Evolutionary conservation across 2,329 filamentous ascomycete species (phyloP).

Genomic region (Aspergillus sp.): DNA sequence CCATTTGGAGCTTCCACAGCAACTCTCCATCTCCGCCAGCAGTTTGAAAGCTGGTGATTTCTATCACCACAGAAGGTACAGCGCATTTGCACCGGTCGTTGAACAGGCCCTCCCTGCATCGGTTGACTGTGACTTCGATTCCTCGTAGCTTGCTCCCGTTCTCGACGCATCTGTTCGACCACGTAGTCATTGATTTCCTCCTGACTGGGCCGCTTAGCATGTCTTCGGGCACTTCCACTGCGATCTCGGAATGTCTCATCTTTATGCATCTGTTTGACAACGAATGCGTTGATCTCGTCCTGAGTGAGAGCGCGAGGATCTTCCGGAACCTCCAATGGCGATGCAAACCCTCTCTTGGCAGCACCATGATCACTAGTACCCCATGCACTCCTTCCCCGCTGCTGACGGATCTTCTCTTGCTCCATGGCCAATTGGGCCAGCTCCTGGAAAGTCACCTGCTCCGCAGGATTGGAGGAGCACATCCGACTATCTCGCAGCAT

Average conservation of each 20-base stretch:
- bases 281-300: conserved; percentile 32
- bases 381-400: not conserved
- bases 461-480: conserved; percentile 19
- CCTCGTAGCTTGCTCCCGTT: conserved; percentile 24
- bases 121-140: conserved; percentile 27
- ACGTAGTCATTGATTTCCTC: conserved; percentile 35
- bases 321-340: not conserved
- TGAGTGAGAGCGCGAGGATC: conserved; percentile 22
- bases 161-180: conserved; percentile 29
- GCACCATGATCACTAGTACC: not conserved
- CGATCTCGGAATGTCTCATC: conserved; percentile 11
- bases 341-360: not conserved
- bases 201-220: conserved; percentile 30
- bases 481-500: conserved; percentile 31
- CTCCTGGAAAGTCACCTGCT: conserved; percentile 27
- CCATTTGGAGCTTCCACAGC: conserved; percentile 28
- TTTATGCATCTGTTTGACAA: conserved; percentile 28
- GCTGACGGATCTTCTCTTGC: conserved; percentile 20
- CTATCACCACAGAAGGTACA: conserved; percentile 29
- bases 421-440: conserved; percentile 26
- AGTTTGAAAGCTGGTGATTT: conserved; percentile 25
- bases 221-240: conserved; percentile 13
- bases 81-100: conserved; percentile 8
- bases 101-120: conserved; percentile 9
- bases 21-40: conserved; percentile 28